These are phyloP conservation scores for Penicillium rolfsii DNA, from an alignment of 2,329 filamentous ascomycete species.

Conservation along the genomic window DNA sequence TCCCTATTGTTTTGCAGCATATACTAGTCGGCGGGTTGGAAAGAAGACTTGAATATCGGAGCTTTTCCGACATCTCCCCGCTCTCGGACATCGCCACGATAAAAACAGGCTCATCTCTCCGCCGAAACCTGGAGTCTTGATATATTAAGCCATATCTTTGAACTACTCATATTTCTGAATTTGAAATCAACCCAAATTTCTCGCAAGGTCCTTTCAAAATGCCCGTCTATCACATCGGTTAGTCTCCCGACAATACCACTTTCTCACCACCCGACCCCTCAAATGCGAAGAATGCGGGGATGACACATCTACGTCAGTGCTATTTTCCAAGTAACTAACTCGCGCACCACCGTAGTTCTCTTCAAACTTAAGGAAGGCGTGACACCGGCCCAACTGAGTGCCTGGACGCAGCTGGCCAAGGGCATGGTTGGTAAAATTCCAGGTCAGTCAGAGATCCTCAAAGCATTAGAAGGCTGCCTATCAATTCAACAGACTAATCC, in stretches of 20 bases:
- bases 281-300: slow-evolving; percentile 10
- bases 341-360: slow-evolving; percentile 37
- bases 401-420: slow-evolving; percentile 37
- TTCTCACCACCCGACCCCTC: background rate
- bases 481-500: background rate
- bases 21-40: background rate
- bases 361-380: slow-evolving; percentile 49
- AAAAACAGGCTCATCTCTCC: background rate
- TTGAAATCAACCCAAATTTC: too few relatives aligned
- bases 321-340: slow-evolving; percentile 7
- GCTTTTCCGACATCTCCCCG: background rate
- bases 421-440: slow-evolving; percentile 50
- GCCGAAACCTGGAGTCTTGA: background rate
- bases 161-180: background rate
- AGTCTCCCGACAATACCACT: slow-evolving; percentile 11
- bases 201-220: slow-evolving; percentile 25
- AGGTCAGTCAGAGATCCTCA: slow-evolving; percentile 27
- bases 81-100: background rate
- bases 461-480: too few relatives aligned
- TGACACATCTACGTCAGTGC: background rate
- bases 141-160: background rate
- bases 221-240: slow-evolving; percentile 49
- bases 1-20: background rate
- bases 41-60: background rate
- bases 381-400: slow-evolving; percentile 36